Evolutionary conservation across 768 basidiomycete genomes (phyloP), one percentile per base, ranked within the genome.

Genomic region (Chalciporus piperatus): DNA sequence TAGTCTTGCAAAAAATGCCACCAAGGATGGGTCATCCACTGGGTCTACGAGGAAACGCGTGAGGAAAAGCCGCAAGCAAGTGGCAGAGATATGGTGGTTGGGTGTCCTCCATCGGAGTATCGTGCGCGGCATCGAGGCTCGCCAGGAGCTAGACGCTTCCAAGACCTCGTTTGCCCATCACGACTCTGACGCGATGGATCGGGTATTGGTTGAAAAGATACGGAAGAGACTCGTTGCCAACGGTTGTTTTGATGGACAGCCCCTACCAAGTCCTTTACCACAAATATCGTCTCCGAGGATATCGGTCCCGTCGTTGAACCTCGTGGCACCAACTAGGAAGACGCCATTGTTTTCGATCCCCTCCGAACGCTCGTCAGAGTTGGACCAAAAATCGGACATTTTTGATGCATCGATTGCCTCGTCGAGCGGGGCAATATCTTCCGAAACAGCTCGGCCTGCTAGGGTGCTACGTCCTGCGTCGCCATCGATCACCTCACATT

Each of bases 31-130:
- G 28, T 32, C 41, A 45, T 22, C 25, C 17, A 22, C 41, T 19
- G 37, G 37, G 7, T 35, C 47, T 25, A 43, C 59, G n/a, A 61
- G 55, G 39, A 72, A 72, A 54, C 67, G 66, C 25, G 57, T 59
- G 14, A 66, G 63, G 45, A 74, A 68, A 51, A 63, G 62, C 45
- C 64, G 49, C 44, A 65, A 58, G 6, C 71, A 67, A 3, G 59
- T 64, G 1, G 60, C 63, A 16, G 74, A 75, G 44, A 54, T 72
- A 9, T 66, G 65, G 50, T 74, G 74, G 65, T 56, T 73, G 39
- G 70, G 68, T 1, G 61, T 68, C 13, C 50, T 75, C 20, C 72
- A 73, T 50, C 61, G 68, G 40, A 75, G 70, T 47, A 64, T 75
- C 45, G 35, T 60, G 16, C 53, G 58, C 9, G 59, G 56, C 27